These are phyloP conservation scores for Sporothrix protearum DNA, from an alignment of 2,329 filamentous ascomycete genomes.

Conservation along the genomic window DNA sequence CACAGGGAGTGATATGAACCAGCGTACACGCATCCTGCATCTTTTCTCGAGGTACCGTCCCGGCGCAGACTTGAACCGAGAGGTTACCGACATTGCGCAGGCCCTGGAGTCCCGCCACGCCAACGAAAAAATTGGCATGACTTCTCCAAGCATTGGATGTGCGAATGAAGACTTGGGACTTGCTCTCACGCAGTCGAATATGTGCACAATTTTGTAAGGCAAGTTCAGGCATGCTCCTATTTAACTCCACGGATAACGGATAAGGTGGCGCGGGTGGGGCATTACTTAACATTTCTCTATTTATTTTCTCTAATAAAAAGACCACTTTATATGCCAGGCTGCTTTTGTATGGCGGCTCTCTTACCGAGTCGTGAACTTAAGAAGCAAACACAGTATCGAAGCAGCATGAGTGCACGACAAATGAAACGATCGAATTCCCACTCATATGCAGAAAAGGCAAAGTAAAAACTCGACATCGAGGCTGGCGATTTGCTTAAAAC, in stretches of 20 bases:
- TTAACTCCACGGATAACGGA: no score
- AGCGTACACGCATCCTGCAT: neutral
- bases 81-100: neutral
- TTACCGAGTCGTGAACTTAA: no score
- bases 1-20: neutral
- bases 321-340: neutral
- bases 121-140: neutral
- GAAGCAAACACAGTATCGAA: no score
- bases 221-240: no score
- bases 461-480: neutral
- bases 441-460: neutral
- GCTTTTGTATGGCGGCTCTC: no score
- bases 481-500: neutral
- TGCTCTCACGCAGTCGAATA: neutral
- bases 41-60: conserved; percentile 12
- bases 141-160: neutral
- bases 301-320: neutral
- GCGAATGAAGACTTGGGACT: neutral
- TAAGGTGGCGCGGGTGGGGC: no score
- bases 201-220: conserved; percentile 4
- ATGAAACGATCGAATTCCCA: neutral
- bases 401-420: neutral
- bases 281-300: neutral
- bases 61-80: neutral
- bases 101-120: neutral